A percentile compares a stretch with the other conserved stretches of the same genome.
phyloP scores from a whole-genome alignment of 768 basidiomycete species.

The Cubamyces lactineus region DNA sequence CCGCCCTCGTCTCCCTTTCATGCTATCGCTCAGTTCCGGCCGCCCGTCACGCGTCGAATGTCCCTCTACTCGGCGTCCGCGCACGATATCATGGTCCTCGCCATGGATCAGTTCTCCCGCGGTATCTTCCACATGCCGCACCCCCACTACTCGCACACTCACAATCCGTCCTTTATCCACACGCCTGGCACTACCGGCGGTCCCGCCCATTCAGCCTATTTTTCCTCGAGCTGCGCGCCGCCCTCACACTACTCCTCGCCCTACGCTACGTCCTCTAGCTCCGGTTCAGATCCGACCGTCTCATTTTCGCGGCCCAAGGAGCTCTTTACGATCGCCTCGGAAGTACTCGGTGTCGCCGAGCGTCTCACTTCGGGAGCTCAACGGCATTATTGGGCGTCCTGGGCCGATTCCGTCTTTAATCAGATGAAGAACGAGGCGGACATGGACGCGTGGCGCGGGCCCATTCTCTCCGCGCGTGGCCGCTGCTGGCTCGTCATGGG shows the following conservation, averaged over 20 bases:
- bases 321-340: constrained; percentile 64
- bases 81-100: constrained; percentile 58
- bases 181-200: constrained; percentile 12
- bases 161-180: constrained; percentile 28
- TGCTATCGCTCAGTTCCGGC: constrained; percentile 49
- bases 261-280: constrained; percentile 15
- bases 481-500: constrained; percentile 61
- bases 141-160: constrained; percentile 35
- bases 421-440: constrained; percentile 69
- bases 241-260: constrained; percentile 7
- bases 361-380: constrained; percentile 49
- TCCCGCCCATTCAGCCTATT: constrained; percentile 13
- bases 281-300: not conserved
- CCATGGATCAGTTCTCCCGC: constrained; percentile 70
- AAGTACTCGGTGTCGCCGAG: constrained; percentile 63
- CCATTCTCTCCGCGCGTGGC: constrained; percentile 51
- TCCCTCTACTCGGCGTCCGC: constrained; percentile 45
- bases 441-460: constrained; percentile 52
- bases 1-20: constrained; percentile 56
- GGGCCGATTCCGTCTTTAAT: constrained; percentile 62
- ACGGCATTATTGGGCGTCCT: constrained; percentile 58
- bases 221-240: constrained; percentile 13
- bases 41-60: constrained; percentile 54
- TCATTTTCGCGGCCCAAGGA: constrained; percentile 59
- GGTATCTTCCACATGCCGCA: constrained; percentile 78